A percentile compares a stretch with the other conserved stretches of the same genome.
Conservation (phyloP, 495 filamentous ascomycete species). For the Amniculicola lignicola region DNA sequence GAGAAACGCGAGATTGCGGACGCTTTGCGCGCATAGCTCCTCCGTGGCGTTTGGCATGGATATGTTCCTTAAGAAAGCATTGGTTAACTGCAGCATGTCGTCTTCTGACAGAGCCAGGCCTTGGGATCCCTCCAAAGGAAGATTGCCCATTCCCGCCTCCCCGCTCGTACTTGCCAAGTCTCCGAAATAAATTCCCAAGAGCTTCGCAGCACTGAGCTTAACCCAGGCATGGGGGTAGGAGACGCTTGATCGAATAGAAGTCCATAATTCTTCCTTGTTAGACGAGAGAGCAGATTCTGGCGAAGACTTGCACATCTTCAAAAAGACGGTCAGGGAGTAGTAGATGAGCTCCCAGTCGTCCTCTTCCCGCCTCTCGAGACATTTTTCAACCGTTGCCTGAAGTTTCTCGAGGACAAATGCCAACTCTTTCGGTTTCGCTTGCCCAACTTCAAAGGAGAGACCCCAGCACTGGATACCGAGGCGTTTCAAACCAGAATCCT, state of each 20-base stretch:
- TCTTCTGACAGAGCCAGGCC: conserved; percentile 65
- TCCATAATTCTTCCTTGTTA: conserved; percentile 61
- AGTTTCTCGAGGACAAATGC: conserved; percentile 39
- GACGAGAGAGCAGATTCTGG: conserved; percentile 59
- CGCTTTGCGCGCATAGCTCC: conserved; percentile 65
- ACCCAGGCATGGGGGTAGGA: conserved; percentile 72
- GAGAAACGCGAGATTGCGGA: conserved; percentile 75
- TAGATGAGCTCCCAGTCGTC: conserved; percentile 78
- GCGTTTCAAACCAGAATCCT: conserved; percentile 64
- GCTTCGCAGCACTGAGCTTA: conserved; percentile 69
- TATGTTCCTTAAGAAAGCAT: conserved; percentile 62
- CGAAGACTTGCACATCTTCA: conserved; percentile 64
- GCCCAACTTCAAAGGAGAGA: conserved; percentile 73
- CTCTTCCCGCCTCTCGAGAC: conserved; percentile 40
- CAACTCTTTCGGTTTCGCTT: conserved; percentile 60
- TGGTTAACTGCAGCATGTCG: conserved; percentile 64
- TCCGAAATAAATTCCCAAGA: conserved; percentile 73
- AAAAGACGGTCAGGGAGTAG: conserved; percentile 64
- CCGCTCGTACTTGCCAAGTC: conserved; percentile 67
- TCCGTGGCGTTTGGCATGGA: conserved; percentile 62
- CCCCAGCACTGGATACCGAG: conserved; percentile 76
- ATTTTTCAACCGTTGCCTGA: conserved; percentile 40
- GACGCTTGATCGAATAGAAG: conserved; percentile 59
- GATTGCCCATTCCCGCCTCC: conserved; percentile 47
- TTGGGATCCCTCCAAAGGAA: conserved; percentile 66